A percentile compares a stretch with the other conserved stretches of the same genome.
Conservation (phyloP, 176 grass and related monocot genomes). For the Cocos nucifera region DNA sequence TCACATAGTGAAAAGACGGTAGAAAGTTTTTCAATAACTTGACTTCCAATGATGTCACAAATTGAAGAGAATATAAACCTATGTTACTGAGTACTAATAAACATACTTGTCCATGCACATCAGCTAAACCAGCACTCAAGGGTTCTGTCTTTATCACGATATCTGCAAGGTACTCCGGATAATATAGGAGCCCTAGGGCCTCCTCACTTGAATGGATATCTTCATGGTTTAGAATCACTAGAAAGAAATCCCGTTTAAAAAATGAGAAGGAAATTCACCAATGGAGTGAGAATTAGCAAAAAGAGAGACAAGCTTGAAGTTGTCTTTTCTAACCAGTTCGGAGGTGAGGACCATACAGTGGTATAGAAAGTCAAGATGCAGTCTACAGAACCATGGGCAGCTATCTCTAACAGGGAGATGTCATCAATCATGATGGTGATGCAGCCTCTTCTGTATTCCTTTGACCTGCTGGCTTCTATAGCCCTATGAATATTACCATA, state of each 20-base stretch:
- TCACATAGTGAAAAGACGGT: too few relatives aligned
- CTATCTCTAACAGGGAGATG: conserved; percentile 70
- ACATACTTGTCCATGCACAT: conserved; percentile 85
- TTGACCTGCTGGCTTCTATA: conserved; percentile 27
- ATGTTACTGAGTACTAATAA: background rate
- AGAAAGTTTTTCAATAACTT: too few relatives aligned
- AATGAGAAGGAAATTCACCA: conserved; percentile 6
- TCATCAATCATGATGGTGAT: conserved; percentile 71
- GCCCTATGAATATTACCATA: conserved; percentile 49
- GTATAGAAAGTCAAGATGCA: conserved; percentile 65
- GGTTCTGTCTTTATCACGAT: conserved; percentile 53
- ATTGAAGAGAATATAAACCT: too few relatives aligned
- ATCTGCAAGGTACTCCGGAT: conserved; percentile 54
- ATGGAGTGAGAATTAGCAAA: background rate
- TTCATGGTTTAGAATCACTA: conserved; percentile 69
- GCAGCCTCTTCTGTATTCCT: conserved; percentile 19
- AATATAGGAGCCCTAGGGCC: conserved; percentile 30
- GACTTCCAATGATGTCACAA: too few relatives aligned
- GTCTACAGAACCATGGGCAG: conserved; percentile 42
- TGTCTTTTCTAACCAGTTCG: conserved; percentile 40
- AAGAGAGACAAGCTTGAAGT: background rate
- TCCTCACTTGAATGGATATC: conserved; percentile 76
- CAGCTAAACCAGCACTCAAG: conserved; percentile 70
- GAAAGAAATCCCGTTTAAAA: conserved; percentile 44
- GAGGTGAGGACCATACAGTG: conserved; percentile 61